Percentiles rank a stretch among this genome's conserved stretches.
These are phyloP conservation scores for Monosporozyma aquatica DNA, from an alignment of 805 yeast genomes.

Conservation along the genomic window DNA sequence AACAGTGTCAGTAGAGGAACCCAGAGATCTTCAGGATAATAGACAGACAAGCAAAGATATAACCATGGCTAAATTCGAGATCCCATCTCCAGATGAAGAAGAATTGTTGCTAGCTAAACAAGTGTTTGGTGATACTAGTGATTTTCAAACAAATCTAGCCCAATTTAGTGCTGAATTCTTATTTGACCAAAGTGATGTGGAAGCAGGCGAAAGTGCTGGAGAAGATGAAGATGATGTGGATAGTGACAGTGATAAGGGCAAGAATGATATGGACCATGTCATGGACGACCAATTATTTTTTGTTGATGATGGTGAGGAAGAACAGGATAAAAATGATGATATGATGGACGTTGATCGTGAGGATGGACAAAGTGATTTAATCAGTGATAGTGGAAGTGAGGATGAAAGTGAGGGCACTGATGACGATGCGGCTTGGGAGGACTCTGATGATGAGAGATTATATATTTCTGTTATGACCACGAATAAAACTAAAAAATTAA, in stretches of 20 bases:
- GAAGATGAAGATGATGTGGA: slow-evolving; percentile 25
- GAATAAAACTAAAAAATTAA: slow-evolving; percentile 61
- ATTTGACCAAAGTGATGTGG: slow-evolving; percentile 34
- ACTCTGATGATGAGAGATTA: slow-evolving; percentile 80
- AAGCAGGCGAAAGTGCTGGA: slow-evolving; percentile 7
- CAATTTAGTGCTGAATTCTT: slow-evolving; percentile 41
- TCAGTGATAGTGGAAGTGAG: slow-evolving; percentile 31
- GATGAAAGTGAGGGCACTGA: slow-evolving; percentile 28
- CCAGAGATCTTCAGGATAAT: not conserved
- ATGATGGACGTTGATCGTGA: slow-evolving; percentile 10
- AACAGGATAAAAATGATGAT: too few relatives aligned
- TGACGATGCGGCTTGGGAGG: slow-evolving; percentile 64
- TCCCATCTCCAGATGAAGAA: slow-evolving; percentile 74
- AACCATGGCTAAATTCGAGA: slow-evolving; percentile 3
- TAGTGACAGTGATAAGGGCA: slow-evolving; percentile 28
- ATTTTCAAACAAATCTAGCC: slow-evolving; percentile 48
- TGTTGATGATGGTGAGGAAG: slow-evolving; percentile 25
- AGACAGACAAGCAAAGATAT: not conserved
- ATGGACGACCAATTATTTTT: slow-evolving; percentile 24
- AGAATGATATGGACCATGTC: slow-evolving; percentile 26
- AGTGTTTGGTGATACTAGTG: slow-evolving; percentile 76
- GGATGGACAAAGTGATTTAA: slow-evolving; percentile 17
- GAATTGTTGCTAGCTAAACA: slow-evolving; percentile 71
- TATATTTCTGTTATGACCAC: slow-evolving; percentile 49
- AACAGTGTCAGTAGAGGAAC: too few relatives aligned